These are phyloP conservation scores for Daphne laureola DNA, from an alignment of 441 rosid species.

Conservation along the genomic window DNA sequence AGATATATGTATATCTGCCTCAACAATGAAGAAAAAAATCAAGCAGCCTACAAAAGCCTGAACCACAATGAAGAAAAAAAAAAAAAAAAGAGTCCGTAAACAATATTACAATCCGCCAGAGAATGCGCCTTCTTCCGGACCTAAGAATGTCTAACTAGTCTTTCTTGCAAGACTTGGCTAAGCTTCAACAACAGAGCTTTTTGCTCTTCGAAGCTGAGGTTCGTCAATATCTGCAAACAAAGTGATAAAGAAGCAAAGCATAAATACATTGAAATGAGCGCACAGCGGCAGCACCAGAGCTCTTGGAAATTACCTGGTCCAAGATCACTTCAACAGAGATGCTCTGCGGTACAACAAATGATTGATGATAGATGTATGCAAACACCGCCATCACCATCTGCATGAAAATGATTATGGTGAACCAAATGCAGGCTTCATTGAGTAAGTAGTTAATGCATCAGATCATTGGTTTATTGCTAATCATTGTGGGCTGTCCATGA, in stretches of 20 bases:
- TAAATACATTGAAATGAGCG: not conserved
- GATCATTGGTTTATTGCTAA: no score
- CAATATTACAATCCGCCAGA: no score
- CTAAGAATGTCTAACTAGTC: constrained; percentile 23
- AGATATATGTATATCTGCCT: no score
- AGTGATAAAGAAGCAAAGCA: not conserved
- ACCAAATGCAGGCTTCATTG: not conserved
- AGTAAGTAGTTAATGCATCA: no score
- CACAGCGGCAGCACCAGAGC: not conserved
- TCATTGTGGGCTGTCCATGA: no score
- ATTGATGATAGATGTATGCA: constrained; percentile 82
- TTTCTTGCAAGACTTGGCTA: constrained; percentile 47
- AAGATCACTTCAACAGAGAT: constrained; percentile 60
- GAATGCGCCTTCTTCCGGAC: not conserved
- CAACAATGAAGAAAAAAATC: no score
- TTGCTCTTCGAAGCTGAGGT: constrained; percentile 65
- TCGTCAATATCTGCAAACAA: constrained; percentile 41
- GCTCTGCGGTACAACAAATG: constrained; percentile 51
- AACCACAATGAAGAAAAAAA: not conserved
- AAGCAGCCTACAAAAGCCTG: not conserved
- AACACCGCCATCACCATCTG: constrained; percentile 99
- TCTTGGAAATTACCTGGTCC: constrained; percentile 43
- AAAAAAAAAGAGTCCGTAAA: no score
- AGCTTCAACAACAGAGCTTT: constrained; percentile 45
- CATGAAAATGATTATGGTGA: constrained; percentile 2